A percentile compares a stretch with the other conserved stretches of the same genome.
phyloP scores from a whole-genome alignment of 148 eudicot genomes.

The Mesembryanthemum crystallinum region DNA sequence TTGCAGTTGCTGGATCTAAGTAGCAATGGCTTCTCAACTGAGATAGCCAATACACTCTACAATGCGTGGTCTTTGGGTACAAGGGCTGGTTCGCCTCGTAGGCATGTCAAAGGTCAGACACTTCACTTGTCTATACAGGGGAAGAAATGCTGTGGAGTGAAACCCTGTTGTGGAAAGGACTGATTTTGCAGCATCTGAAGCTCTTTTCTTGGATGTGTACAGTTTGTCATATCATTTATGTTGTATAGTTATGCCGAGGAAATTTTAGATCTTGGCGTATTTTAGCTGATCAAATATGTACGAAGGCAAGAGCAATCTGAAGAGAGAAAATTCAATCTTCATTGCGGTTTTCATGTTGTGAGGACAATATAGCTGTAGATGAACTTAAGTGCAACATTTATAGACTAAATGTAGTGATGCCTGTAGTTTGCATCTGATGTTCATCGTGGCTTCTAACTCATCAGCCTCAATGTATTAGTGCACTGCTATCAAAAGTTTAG shows the following conservation, averaged over 20 bases:
- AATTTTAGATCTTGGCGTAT: not conserved
- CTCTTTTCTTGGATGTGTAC: not conserved
- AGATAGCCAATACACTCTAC: slow-evolving; percentile 46
- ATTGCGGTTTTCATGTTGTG: not conserved
- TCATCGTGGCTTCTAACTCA: not conserved
- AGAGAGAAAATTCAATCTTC: not conserved
- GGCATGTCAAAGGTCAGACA: slow-evolving; percentile 43
- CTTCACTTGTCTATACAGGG: slow-evolving; percentile 64
- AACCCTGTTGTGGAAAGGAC: slow-evolving; percentile 71
- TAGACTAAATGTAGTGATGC: not conserved
- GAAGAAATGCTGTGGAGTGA: slow-evolving; percentile 55
- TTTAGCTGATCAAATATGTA: not conserved
- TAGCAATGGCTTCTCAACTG: slow-evolving; percentile 53
- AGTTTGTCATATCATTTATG: not conserved
- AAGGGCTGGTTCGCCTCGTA: slow-evolving; percentile 41
- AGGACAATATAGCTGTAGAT: not conserved
- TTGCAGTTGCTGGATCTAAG: slow-evolving; percentile 75
- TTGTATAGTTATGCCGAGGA: not conserved
- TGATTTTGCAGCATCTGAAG: slow-evolving; percentile 20
- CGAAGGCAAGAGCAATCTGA: not conserved
- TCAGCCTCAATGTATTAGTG: not conserved
- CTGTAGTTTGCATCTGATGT: not conserved
- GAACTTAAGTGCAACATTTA: not conserved
- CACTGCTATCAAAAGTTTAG: not conserved
- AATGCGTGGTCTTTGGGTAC: slow-evolving; percentile 54